These are phyloP conservation scores for Phylloporus sp. DNA, from an alignment of 768 basidiomycete genomes.

Conservation along the genomic window DNA sequence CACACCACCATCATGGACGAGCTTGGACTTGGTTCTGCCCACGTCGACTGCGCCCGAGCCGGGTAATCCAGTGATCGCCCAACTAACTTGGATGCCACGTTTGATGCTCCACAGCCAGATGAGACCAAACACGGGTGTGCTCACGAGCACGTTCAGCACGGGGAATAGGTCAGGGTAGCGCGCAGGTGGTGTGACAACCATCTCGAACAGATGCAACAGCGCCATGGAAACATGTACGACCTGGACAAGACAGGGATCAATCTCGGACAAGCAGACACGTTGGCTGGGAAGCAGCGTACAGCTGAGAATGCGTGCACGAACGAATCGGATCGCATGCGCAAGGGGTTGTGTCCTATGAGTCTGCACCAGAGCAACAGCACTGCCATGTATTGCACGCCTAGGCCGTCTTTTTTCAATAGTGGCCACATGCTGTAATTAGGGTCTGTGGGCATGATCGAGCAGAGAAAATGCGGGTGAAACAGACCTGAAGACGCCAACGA, in stretches of 20 bases:
- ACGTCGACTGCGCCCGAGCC: constrained; percentile 9
- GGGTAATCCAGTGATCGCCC: constrained; percentile 66
- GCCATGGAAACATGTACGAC: constrained; percentile 52
- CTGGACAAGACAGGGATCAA: constrained; percentile 27
- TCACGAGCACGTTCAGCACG: constrained; percentile 79
- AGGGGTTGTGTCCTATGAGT: constrained; percentile 72
- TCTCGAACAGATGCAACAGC: constrained; percentile 61
- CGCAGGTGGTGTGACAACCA: constrained; percentile 56
- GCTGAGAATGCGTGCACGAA: constrained; percentile 52
- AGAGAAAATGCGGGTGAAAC: constrained; percentile 11
- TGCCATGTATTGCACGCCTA: constrained; percentile 69
- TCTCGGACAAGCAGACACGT: not conserved
- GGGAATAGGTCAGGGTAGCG: constrained; percentile 84
- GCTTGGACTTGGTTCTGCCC: not conserved
- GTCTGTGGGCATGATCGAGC: not conserved
- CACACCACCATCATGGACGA: not conserved
- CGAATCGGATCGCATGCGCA: constrained; percentile 40
- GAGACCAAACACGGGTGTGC: constrained; percentile 74
- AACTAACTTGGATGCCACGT: constrained; percentile 71
- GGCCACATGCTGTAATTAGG: constrained; percentile 82
- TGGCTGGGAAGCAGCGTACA: constrained; percentile 32
- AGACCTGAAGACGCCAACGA: constrained; percentile 86
- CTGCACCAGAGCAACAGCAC: constrained; percentile 77
- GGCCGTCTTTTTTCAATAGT: constrained; percentile 72
- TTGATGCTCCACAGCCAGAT: constrained; percentile 91